phyloP scores from a whole-genome alignment of 1,284 basidiomycete genomes.

The Ganoderma multipileum region DNA sequence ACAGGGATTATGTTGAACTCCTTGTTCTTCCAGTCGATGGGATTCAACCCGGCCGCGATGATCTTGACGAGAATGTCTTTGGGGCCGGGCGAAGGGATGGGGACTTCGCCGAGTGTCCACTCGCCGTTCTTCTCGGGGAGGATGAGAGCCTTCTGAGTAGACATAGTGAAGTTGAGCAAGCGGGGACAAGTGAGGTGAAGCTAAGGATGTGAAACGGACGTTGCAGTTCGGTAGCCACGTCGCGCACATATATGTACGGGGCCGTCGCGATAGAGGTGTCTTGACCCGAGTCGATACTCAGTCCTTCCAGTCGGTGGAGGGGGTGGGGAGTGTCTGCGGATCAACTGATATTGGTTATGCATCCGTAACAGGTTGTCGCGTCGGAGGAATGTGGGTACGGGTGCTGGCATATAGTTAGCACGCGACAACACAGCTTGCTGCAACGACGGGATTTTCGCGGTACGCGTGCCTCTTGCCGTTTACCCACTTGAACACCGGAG shows the following conservation, averaged over 20 bases:
- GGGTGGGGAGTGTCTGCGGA: neutral
- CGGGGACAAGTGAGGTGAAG: neutral
- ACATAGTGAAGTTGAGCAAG: neutral
- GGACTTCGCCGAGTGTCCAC: conserved; percentile 14
- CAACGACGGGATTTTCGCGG: no score
- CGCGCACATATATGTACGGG: neutral
- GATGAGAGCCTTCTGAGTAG: conserved; percentile 19
- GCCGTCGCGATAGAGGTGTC: neutral
- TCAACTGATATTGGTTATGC: neutral
- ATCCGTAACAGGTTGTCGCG: neutral
- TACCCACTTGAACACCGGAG: no score
- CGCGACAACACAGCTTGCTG: neutral
- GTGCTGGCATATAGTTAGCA: neutral
- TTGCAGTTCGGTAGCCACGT: neutral
- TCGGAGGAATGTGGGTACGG: neutral
- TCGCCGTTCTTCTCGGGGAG: conserved; percentile 21
- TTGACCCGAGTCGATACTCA: neutral
- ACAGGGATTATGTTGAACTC: conserved; percentile 32
- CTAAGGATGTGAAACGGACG: neutral
- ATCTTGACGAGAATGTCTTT: conserved; percentile 46
- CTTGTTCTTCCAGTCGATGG: conserved; percentile 49
- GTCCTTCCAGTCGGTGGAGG: no score
- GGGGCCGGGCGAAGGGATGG: conserved; percentile 25
- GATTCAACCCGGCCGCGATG: conserved; percentile 42
- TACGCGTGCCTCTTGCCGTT: no score